phyloP scores from a whole-genome alignment of 2,329 filamentous ascomycete genomes.

The Apiospora arundinis region DNA sequence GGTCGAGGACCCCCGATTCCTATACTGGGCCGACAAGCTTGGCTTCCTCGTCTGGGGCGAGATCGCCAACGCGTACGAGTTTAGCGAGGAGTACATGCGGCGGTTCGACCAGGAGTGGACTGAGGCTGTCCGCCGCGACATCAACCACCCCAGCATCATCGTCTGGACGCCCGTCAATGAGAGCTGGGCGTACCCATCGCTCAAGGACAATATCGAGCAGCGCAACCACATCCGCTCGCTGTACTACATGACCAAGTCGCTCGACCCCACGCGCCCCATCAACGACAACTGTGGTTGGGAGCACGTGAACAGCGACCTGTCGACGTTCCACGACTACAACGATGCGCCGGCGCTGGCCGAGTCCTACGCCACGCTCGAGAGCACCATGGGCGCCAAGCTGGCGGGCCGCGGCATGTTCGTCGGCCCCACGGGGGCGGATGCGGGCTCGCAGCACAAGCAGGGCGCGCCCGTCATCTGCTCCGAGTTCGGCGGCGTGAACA shows the following conservation, averaged over 20 bases:
- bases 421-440: slow-evolving; percentile 49
- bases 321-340: slow-evolving; percentile 72
- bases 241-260: slow-evolving; percentile 68
- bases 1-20: slow-evolving; percentile 65
- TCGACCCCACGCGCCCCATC: slow-evolving; percentile 68
- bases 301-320: slow-evolving; percentile 68
- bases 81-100: slow-evolving; percentile 62
- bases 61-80: slow-evolving; percentile 70
- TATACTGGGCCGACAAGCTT: slow-evolving; percentile 66
- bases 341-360: slow-evolving; percentile 62
- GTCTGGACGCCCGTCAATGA: slow-evolving; percentile 72
- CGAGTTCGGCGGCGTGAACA: slow-evolving; percentile 74
- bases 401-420: slow-evolving; percentile 62
- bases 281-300: slow-evolving; percentile 79
- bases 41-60: slow-evolving; percentile 70
- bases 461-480: slow-evolving; percentile 69
- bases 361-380: slow-evolving; percentile 58
- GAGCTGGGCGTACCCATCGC: slow-evolving; percentile 67
- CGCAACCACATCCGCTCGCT: slow-evolving; percentile 68
- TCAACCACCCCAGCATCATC: slow-evolving; percentile 69
- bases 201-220: slow-evolving; percentile 63
- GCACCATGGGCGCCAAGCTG: slow-evolving; percentile 59
- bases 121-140: slow-evolving; percentile 66
- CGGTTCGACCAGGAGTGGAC: slow-evolving; percentile 70
- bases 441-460: slow-evolving; percentile 56